A percentile compares a stretch with the other conserved stretches of the same genome.
phyloP scores from a whole-genome alignment of 345 rosid genomes.

The Corymbia maculata region DNA sequence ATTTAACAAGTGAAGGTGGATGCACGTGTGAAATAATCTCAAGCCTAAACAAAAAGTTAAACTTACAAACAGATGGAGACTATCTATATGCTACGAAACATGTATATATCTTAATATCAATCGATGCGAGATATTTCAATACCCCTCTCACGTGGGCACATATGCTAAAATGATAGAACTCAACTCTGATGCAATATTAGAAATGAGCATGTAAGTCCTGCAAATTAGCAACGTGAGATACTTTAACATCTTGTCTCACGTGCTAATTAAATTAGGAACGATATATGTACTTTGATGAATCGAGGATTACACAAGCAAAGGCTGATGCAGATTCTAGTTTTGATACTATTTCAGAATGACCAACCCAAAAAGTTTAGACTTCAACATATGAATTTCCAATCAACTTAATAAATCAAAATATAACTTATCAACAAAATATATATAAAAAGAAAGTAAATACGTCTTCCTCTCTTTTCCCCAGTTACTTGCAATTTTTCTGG shows the following conservation, averaged over 20 bases:
- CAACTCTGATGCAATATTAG: accelerated
- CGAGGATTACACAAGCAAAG: not conserved
- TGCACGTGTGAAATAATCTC: no score
- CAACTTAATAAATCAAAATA: not conserved
- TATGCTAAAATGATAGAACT: accelerated
- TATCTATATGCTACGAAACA: accelerated
- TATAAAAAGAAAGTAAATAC: not conserved
- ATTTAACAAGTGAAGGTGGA: no score
- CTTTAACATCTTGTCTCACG: accelerated
- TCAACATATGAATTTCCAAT: not conserved
- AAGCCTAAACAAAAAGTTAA: not conserved
- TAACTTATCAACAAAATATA: not conserved
- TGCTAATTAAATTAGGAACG: not conserved
- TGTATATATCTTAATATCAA: not conserved
- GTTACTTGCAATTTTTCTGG: not conserved
- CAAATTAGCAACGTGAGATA: no score
- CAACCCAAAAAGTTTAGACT: no score
- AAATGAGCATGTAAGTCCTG: not conserved
- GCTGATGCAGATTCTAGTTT: no score
- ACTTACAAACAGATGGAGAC: accelerated
- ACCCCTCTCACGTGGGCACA: not conserved
- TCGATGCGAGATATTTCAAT: not conserved
- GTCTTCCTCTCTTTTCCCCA: not conserved
- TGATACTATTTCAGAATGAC: no score
- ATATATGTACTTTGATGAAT: not conserved